Percentiles rank a stretch among this genome's conserved stretches.
Evolutionary conservation across 2,329 filamentous ascomycete genomes (phyloP).

Genomic region (Colletotrichum chlorophyti): DNA sequence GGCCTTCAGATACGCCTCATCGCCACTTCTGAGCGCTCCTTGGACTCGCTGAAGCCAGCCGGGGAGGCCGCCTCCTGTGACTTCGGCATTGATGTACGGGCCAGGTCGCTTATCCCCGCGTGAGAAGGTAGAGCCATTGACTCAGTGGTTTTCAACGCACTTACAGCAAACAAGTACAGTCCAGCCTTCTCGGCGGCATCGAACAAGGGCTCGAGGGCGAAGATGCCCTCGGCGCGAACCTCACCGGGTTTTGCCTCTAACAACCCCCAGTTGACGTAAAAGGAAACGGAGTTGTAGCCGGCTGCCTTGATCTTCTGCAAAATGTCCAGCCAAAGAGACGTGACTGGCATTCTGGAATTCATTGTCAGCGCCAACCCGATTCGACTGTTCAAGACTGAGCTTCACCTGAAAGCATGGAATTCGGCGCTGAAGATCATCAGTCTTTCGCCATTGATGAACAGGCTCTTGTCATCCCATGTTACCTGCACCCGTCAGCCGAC

Average conservation of each 20-base stretch:
- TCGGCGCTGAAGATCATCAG: conserved; percentile 72
- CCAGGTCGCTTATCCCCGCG: conserved; percentile 51
- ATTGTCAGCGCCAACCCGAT: background rate
- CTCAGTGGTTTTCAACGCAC: background rate
- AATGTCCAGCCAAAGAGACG: conserved; percentile 63
- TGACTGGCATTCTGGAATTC: conserved; percentile 37
- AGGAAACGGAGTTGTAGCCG: conserved; percentile 74
- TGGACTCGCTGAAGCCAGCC: conserved; percentile 73
- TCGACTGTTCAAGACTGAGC: background rate
- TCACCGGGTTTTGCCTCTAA: conserved; percentile 72
- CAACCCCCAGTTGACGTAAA: conserved; percentile 76
- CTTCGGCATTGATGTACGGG: conserved; percentile 76
- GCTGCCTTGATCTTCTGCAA: conserved; percentile 78
- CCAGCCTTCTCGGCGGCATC: conserved; percentile 70
- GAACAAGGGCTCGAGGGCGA: conserved; percentile 74
- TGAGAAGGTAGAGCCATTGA: background rate
- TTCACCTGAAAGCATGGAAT: conserved; percentile 63
- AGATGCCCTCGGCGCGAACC: conserved; percentile 71
- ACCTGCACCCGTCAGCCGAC: conserved; percentile 38
- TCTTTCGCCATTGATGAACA: conserved; percentile 71
- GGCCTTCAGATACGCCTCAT: conserved; percentile 62
- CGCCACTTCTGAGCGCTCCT: conserved; percentile 63
- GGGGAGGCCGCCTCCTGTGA: conserved; percentile 72
- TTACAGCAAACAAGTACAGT: conserved; percentile 70
- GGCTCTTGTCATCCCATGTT: conserved; percentile 72